Evolutionary conservation across 306 rosid genomes (phyloP), one percentile per base, ranked within the genome.

Genomic region (Urtica urens): DNA sequence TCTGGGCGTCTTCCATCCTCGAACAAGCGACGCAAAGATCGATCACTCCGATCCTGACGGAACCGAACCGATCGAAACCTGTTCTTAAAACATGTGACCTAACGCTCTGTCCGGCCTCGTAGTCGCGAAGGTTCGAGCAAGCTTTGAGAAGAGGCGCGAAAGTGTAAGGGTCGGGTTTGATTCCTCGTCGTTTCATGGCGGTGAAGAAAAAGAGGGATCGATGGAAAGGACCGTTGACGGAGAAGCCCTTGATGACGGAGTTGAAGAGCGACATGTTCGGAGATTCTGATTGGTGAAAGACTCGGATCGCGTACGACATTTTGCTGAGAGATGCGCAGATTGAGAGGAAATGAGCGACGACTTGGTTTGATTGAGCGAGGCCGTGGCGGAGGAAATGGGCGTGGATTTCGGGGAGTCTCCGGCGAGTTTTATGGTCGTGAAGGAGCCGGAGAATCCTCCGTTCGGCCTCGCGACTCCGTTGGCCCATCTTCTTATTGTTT

Each of bases 341-440:
- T 50, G 90, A 68, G 74, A 88, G 72, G 43, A 88, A 88, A 57
- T 81, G 95, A 29, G 97, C 49, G 38, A 81, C 75, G 57, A 84
- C 65, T 58, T 76, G 86, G 66, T 81, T 84, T 58, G 87, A 75
- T 9, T 74, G 82, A 52, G 75, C 74, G 14, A 88, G 95, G 30
- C 64, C 71, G 26, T 78, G 95, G 61, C 93, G 90, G 63, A 88
- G 77, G 69, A 81, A 68, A 31, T 78, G 75, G 17, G 66, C 93
- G 40, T 88, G 95, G 56, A 84, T 76, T 77, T 84, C 51, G 4
- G 56, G 59, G 53, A 88, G 74, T 7, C 66, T 72, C 38, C 44
- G 66, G 9, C 75, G 63, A 51, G 87, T 74, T 34, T 77, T 70
- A 26, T 29, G 70, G 49, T 73, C 69, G 56, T 84, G 95, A 56